Evolutionary conservation across 2,329 filamentous ascomycete genomes (phyloP).

Genomic region (Fusarium xyrophilum): DNA sequence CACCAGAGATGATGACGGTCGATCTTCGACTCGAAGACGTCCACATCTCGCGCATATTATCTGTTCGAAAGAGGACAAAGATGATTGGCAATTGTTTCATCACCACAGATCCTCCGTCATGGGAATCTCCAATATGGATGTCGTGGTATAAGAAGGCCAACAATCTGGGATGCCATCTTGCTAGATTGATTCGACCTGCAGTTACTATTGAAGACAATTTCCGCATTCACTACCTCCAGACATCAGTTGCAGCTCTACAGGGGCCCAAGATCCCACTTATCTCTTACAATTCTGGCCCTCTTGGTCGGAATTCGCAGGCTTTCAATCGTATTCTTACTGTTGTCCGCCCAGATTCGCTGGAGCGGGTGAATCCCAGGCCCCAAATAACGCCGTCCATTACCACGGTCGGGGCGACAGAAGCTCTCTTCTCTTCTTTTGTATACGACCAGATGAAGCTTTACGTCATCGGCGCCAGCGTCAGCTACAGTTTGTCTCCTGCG

Average conservation of each 20-base stretch:
- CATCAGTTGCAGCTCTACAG: constrained; percentile 52
- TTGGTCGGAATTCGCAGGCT: constrained; percentile 69
- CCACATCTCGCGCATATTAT: constrained; percentile 58
- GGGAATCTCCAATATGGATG: constrained; percentile 63
- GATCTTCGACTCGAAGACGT: constrained; percentile 65
- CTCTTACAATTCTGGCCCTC: constrained; percentile 68
- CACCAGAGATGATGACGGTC: constrained; percentile 68
- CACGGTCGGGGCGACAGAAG: constrained; percentile 66
- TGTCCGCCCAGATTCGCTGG: constrained; percentile 56
- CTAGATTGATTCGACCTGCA: constrained; percentile 66
- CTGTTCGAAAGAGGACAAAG: constrained; percentile 61
- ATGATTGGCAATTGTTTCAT: constrained; percentile 65
- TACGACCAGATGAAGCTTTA: constrained; percentile 75
- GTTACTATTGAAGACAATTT: constrained; percentile 67
- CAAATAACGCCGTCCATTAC: constrained; percentile 55
- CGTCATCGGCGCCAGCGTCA: constrained; percentile 75
- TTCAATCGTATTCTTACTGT: constrained; percentile 70
- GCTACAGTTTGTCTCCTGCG: constrained; percentile 75
- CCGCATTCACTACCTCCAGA: constrained; percentile 62
- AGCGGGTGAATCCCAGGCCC: constrained; percentile 34
- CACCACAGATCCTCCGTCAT: constrained; percentile 54
- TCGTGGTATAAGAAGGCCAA: constrained; percentile 65
- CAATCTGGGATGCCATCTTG: constrained; percentile 65
- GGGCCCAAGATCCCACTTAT: constrained; percentile 61
- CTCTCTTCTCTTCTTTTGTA: constrained; percentile 70